Percentiles rank a stretch among this genome's conserved stretches.
Evolutionary conservation across 208 protist genomes (phyloP).

Genomic region (Polymyxa betae): DNA sequence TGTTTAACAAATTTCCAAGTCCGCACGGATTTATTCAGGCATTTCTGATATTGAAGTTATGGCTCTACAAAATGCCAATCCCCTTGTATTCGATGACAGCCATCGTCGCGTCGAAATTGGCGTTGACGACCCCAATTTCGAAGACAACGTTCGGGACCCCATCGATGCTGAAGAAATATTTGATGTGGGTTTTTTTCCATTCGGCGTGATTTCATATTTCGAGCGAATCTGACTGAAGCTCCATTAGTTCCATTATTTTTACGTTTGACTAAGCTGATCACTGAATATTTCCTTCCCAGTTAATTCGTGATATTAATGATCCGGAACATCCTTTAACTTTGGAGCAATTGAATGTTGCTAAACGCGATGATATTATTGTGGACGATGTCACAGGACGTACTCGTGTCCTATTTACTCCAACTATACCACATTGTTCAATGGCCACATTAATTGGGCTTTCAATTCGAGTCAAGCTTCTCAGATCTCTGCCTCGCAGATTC

Average conservation of each 20-base stretch:
- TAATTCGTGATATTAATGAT: constrained; percentile 93
- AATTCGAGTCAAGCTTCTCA: constrained; percentile 91
- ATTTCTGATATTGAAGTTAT: too few species aligned
- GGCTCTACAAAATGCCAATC: constrained; percentile 64
- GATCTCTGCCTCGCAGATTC: constrained; percentile 86
- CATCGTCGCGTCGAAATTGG: not conserved
- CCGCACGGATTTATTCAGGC: too few species aligned
- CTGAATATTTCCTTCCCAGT: constrained; percentile 46
- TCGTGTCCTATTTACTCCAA: constrained; percentile 92
- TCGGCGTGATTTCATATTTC: not conserved
- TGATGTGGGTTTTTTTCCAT: constrained; percentile 70
- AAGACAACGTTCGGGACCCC: constrained; percentile 65
- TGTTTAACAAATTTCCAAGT: too few species aligned
- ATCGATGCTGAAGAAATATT: constrained; percentile 91
- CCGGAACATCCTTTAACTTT: constrained; percentile 97
- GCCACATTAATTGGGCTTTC: constrained; percentile 96
- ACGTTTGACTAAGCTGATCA: not conserved
- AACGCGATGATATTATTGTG: constrained; percentile 84
- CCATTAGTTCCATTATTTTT: not conserved
- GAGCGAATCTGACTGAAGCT: not conserved
- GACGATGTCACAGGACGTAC: constrained; percentile 67
- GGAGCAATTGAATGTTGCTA: constrained; percentile 93
- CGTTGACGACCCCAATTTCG: not conserved
- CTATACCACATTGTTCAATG: constrained; percentile 96
- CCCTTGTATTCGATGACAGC: not conserved